Percentiles rank a stretch among this genome's conserved stretches.
These are phyloP conservation scores for Trichopus zeylanicus DNA, from an alignment of 116 monocot genomes.

Conservation along the genomic window DNA sequence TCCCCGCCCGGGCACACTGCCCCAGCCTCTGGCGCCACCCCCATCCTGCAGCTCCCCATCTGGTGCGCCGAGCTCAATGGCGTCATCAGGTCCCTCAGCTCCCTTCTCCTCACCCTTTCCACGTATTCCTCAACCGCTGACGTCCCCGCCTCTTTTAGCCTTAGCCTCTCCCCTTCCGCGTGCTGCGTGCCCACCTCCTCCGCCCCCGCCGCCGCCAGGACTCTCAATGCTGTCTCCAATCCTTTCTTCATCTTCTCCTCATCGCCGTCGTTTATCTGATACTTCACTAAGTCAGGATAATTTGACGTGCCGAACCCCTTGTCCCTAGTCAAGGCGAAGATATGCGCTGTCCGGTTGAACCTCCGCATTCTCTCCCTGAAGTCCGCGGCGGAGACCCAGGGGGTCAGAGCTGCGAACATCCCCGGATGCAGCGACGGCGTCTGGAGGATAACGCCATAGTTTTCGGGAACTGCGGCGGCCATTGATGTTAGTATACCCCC, in stretches of 20 bases:
- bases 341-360: slow-evolving; percentile 45
- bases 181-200: slow-evolving; percentile 62
- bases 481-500: slow-evolving; percentile 64
- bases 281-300: slow-evolving; percentile 12
- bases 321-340: slow-evolving; percentile 55
- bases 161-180: slow-evolving; percentile 24
- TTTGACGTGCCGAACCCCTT: slow-evolving; percentile 16
- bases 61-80: slow-evolving; percentile 77
- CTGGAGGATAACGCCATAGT: slow-evolving; percentile 53
- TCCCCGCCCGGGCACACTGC: slow-evolving; percentile 40
- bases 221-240: slow-evolving; percentile 29
- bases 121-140: slow-evolving; percentile 33
- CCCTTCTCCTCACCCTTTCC: slow-evolving; percentile 15
- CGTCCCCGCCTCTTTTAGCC: slow-evolving; percentile 17
- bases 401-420: slow-evolving; percentile 45
- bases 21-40: slow-evolving; percentile 9
- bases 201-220: slow-evolving; percentile 71
- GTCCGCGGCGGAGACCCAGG: slow-evolving; percentile 53
- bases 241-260: slow-evolving; percentile 32
- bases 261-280: slow-evolving; percentile 21
- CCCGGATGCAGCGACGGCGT: slow-evolving; percentile 72
- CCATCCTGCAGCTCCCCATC: slow-evolving; percentile 93
- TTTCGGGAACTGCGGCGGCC: slow-evolving; percentile 21
- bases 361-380: slow-evolving; percentile 43
- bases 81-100: slow-evolving; percentile 16